phyloP scores from a whole-genome alignment of 306 rosid genomes.

The Trifolium repens region DNA sequence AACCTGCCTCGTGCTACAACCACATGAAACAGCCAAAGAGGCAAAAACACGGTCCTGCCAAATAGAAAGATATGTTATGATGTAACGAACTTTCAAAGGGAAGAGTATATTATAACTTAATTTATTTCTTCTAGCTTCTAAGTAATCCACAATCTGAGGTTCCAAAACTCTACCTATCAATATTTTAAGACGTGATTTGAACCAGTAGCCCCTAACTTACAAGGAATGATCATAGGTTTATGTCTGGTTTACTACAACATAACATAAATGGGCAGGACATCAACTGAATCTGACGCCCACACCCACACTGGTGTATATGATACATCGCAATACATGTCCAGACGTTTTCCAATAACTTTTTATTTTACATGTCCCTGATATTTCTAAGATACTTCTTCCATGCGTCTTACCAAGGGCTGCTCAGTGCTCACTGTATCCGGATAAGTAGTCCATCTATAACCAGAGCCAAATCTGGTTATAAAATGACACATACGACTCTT shows the following conservation, averaged over 20 bases:
- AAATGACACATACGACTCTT: not conserved
- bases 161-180: constrained; percentile 18
- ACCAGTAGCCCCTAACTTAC: constrained; percentile 22
- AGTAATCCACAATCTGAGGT: constrained; percentile 5
- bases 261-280: constrained; percentile 18
- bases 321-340: not conserved
- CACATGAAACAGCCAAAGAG: constrained; percentile 83
- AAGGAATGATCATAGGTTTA: constrained; percentile 24
- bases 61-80: constrained; percentile 33
- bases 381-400: not conserved
- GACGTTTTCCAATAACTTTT: not conserved
- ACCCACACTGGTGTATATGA: not conserved
- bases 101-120: not conserved
- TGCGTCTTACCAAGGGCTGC: not conserved
- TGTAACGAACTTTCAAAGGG: constrained; percentile 12
- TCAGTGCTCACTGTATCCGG: not conserved
- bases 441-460: not conserved
- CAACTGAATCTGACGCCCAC: constrained; percentile 6
- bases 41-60: constrained; percentile 70
- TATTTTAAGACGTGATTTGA: constrained; percentile 5
- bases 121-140: not conserved
- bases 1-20: constrained; percentile 85
- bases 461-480: not conserved
- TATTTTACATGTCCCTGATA: not conserved
- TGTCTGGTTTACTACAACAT: constrained; percentile 29